These are phyloP conservation scores for Paramyrothecium sp. DNA, from an alignment of 2,329 filamentous ascomycete genomes.

Conservation along the genomic window DNA sequence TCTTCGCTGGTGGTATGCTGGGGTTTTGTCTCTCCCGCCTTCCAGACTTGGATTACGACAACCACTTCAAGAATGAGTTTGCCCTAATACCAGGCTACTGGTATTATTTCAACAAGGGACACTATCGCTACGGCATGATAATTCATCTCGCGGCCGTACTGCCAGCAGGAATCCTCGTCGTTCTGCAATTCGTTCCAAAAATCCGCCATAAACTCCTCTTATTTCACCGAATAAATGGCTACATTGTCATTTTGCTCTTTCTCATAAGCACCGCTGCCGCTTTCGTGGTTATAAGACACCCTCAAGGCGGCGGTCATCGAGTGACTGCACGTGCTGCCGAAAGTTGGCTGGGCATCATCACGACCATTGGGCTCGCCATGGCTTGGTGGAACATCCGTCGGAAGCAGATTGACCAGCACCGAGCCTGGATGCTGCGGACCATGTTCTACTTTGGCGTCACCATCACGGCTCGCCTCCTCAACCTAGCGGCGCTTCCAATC, in stretches of 20 bases:
- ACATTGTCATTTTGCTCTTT: conserved; percentile 46
- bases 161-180: conserved; percentile 38
- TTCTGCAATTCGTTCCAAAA: conserved; percentile 45
- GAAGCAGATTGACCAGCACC: conserved; percentile 59
- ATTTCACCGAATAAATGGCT: conserved; percentile 59
- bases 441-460: conserved; percentile 39
- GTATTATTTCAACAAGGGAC: conserved; percentile 23
- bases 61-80: conserved; percentile 16
- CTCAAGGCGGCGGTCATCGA: conserved; percentile 49
- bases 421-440: conserved; percentile 60
- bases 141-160: conserved; percentile 42
- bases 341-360: conserved; percentile 40
- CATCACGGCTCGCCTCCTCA: conserved; percentile 43
- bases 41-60: conserved; percentile 43
- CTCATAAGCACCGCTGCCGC: conserved; percentile 43
- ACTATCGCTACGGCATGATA: conserved; percentile 34
- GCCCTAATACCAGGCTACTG: conserved; percentile 33
- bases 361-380: conserved; percentile 34
- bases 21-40: conserved; percentile 48
- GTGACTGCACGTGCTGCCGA: conserved; percentile 42
- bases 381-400: conserved; percentile 55
- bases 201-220: conserved; percentile 44
- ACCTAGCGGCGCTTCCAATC: conserved; percentile 35
- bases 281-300: conserved; percentile 47
- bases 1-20: conserved; percentile 39